Conservation (phyloP, 2,329 filamentous ascomycete genomes). For the Aspergillus texensis region DNA sequence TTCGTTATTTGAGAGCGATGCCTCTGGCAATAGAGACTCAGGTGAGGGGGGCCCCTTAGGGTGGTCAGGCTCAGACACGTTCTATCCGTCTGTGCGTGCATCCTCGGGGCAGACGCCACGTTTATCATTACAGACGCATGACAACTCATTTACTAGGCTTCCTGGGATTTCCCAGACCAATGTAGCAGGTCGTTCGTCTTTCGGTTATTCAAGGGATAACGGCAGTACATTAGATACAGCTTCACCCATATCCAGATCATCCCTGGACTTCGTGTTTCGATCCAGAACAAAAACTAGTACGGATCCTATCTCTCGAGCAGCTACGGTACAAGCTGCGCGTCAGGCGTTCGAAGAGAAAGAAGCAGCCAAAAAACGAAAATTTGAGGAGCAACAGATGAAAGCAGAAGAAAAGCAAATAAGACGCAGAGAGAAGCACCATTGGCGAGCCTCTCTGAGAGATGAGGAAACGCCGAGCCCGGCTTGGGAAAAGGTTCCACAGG, state of each 20-base stretch:
- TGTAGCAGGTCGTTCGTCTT: constrained; percentile 51
- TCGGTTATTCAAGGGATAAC: constrained; percentile 54
- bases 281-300: constrained; percentile 52
- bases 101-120: constrained; percentile 32
- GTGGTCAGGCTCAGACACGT: constrained; percentile 28
- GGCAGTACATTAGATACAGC: constrained; percentile 53
- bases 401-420: constrained; percentile 48
- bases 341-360: constrained; percentile 63
- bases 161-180: constrained; percentile 57
- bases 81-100: constrained; percentile 35
- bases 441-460: constrained; percentile 26
- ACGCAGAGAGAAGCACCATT: constrained; percentile 45
- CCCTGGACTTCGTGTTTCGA: constrained; percentile 59
- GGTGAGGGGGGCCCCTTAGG: constrained; percentile 45
- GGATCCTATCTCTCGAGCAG: constrained; percentile 58
- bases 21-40: constrained; percentile 47
- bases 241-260: constrained; percentile 57
- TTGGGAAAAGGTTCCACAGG: constrained; percentile 21
- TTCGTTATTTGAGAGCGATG: constrained; percentile 50
- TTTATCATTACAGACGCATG: constrained; percentile 41
- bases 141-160: constrained; percentile 49
- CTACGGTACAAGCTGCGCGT: constrained; percentile 58
- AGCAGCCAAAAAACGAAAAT: constrained; percentile 57
- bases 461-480: constrained; percentile 14
- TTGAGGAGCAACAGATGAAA: constrained; percentile 55